Conservation (phyloP, 768 basidiomycete genomes). For the Lanmaoa pseudosensibilis region DNA sequence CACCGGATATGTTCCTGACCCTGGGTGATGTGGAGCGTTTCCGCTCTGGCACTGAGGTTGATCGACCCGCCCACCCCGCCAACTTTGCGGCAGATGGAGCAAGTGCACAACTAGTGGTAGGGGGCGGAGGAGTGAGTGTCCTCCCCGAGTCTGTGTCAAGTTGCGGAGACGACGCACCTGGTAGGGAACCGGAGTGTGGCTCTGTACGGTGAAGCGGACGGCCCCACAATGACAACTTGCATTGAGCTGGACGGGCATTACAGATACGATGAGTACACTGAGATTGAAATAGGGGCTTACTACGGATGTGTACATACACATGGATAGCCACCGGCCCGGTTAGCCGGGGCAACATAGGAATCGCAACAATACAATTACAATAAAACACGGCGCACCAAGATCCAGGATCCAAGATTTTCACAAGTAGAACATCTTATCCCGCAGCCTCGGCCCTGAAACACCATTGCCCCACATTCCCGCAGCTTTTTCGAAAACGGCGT, state of each 20-base stretch:
- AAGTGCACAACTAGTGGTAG: constrained; percentile 51
- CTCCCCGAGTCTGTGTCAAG: too few species aligned
- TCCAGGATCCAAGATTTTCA: neutral
- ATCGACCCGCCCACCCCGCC: constrained; percentile 65
- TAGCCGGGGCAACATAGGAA: too few species aligned
- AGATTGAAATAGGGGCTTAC: neutral
- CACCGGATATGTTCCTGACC: constrained; percentile 59
- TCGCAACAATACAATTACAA: neutral
- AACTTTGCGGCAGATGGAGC: constrained; percentile 72
- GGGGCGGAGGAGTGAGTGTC: neutral
- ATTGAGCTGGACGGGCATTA: constrained; percentile 53
- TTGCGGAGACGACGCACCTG: constrained; percentile 39
- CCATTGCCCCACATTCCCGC: constrained; percentile 54
- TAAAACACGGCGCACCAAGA: neutral
- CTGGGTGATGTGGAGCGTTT: constrained; percentile 49
- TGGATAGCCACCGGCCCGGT: neutral
- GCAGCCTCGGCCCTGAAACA: constrained; percentile 47
- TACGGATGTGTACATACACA: neutral
- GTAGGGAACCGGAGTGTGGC: constrained; percentile 62
- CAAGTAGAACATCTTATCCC: constrained; percentile 74
- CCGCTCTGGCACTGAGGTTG: constrained; percentile 58
- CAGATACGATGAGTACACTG: neutral
- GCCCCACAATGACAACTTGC: constrained; percentile 40
- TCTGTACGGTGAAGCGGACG: constrained; percentile 36
- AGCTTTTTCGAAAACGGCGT: constrained; percentile 53